A percentile compares a stretch with the other conserved stretches of the same genome.
These are phyloP conservation scores for Fraxinus ornus DNA, from an alignment of 305 asterid species.

Conservation along the genomic window DNA sequence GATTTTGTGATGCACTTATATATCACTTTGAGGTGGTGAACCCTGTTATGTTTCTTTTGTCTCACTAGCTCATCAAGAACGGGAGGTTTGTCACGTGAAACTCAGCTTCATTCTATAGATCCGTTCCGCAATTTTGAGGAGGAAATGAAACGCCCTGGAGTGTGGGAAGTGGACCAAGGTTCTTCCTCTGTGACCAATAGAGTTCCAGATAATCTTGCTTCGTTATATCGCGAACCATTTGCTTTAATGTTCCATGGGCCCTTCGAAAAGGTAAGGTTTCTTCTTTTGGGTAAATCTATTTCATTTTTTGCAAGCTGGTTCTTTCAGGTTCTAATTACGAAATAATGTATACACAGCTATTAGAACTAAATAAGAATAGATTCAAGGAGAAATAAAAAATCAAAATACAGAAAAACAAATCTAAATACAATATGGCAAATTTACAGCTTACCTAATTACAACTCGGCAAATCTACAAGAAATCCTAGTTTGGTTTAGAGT, in stretches of 20 bases:
- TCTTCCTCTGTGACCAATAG: slow-evolving; percentile 62
- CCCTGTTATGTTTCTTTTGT: slow-evolving; percentile 13
- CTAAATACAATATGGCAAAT: neutral
- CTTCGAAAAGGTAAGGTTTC: slow-evolving; percentile 70
- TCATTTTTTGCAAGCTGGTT: neutral
- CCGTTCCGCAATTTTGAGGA: slow-evolving; percentile 96
- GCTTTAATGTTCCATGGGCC: slow-evolving; percentile 85
- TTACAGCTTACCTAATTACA: neutral
- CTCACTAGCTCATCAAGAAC: slow-evolving; percentile 43
- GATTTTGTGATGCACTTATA: neutral
- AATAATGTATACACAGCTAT: neutral
- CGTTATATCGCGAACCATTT: slow-evolving; percentile 93
- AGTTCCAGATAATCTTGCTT: slow-evolving; percentile 86
- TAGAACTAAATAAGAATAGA: neutral
- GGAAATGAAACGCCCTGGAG: slow-evolving; percentile 79
- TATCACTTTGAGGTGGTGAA: neutral
- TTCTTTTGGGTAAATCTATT: neutral
- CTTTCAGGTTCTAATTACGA: neutral
- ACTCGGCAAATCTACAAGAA: neutral
- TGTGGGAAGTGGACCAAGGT: slow-evolving; percentile 78
- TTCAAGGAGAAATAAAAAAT: neutral
- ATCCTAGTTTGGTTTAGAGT: neutral
- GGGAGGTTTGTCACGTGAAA: slow-evolving; percentile 60
- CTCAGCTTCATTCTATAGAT: slow-evolving; percentile 54
- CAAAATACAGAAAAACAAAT: neutral